Evolutionary conservation across 129 eudicot species (phyloP).

Genomic region (Apium graveolens): DNA sequence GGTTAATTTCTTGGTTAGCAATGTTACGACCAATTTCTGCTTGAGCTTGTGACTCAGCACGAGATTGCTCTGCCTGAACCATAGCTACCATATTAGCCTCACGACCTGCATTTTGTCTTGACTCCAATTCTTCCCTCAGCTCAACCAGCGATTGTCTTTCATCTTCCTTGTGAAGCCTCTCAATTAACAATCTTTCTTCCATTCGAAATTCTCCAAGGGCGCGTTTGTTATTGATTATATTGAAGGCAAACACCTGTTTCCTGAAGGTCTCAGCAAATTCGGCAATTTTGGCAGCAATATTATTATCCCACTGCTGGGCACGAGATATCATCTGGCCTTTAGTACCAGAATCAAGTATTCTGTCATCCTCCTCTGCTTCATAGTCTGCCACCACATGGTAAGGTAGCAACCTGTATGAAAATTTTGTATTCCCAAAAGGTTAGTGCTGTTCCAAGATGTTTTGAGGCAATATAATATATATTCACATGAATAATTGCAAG

Average conservation of each 20-base stretch:
- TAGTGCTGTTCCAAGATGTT: neutral
- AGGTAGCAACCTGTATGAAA: slow-evolving; percentile 62
- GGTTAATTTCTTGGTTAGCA: slow-evolving; percentile 40
- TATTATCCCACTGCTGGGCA: slow-evolving; percentile 90
- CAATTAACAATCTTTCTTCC: slow-evolving; percentile 75
- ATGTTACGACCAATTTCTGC: slow-evolving; percentile 44
- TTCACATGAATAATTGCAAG: neutral
- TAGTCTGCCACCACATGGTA: slow-evolving; percentile 92
- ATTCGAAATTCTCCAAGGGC: slow-evolving; percentile 73
- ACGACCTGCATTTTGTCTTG: slow-evolving; percentile 64
- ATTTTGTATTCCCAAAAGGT: neutral
- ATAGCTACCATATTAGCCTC: slow-evolving; percentile 57
- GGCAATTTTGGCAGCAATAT: slow-evolving; percentile 71
- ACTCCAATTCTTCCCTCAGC: slow-evolving; percentile 52
- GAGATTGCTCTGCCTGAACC: slow-evolving; percentile 7
- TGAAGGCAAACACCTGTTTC: slow-evolving; percentile 76
- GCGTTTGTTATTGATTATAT: slow-evolving; percentile 53
- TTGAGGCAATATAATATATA: too few species aligned
- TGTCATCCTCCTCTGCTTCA: slow-evolving; percentile 86
- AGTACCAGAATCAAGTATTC: slow-evolving; percentile 63
- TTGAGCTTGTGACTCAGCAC: slow-evolving; percentile 66
- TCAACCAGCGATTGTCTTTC: slow-evolving; percentile 44
- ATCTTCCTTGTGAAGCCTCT: slow-evolving; percentile 59
- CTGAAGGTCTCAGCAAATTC: slow-evolving; percentile 78
- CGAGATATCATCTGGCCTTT: slow-evolving; percentile 77